These are phyloP conservation scores for Pseudozyma sp. DNA, from an alignment of 1,284 basidiomycete genomes.

Conservation along the genomic window DNA sequence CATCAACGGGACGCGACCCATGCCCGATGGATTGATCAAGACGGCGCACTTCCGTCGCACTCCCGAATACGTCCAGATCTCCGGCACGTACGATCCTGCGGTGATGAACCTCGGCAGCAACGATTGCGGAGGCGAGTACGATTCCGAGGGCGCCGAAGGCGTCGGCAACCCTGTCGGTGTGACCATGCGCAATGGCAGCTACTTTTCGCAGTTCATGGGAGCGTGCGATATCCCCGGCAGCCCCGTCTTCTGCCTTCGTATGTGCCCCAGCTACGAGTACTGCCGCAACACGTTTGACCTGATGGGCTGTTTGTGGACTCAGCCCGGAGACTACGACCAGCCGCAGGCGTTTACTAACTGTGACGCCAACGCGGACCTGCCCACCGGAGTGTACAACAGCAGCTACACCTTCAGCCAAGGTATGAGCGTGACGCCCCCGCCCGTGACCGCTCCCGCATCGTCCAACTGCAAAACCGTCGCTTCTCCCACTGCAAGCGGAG, in stretches of 20 bases:
- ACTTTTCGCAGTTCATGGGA: constrained; percentile 60
- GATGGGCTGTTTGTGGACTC: constrained; percentile 56
- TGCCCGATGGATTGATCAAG: constrained; percentile 62
- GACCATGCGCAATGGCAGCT: constrained; percentile 50
- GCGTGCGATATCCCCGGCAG: constrained; percentile 61
- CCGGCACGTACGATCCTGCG: constrained; percentile 58
- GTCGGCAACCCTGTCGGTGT: constrained; percentile 63
- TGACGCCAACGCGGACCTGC: constrained; percentile 54
- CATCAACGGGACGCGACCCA: constrained; percentile 56
- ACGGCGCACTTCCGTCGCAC: constrained; percentile 60
- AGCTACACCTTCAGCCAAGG: constrained; percentile 63
- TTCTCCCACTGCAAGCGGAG: constrained; percentile 53
- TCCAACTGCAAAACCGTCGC: constrained; percentile 51
- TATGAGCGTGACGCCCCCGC: constrained; percentile 42
- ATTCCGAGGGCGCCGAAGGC: constrained; percentile 49
- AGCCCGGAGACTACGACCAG: constrained; percentile 54
- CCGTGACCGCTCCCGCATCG: constrained; percentile 54
- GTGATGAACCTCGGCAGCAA: constrained; percentile 58
- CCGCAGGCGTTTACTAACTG: constrained; percentile 59
- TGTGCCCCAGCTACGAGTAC: constrained; percentile 56
- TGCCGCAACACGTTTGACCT: constrained; percentile 61
- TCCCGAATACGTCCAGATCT: constrained; percentile 52
- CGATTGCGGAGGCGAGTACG: constrained; percentile 60
- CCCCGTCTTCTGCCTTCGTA: constrained; percentile 56
- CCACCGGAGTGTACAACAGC: constrained; percentile 57